A percentile compares a stretch with the other conserved stretches of the same genome.
phyloP scores from a whole-genome alignment of 1,284 basidiomycete genomes.

The Farysia itapuensis region DNA sequence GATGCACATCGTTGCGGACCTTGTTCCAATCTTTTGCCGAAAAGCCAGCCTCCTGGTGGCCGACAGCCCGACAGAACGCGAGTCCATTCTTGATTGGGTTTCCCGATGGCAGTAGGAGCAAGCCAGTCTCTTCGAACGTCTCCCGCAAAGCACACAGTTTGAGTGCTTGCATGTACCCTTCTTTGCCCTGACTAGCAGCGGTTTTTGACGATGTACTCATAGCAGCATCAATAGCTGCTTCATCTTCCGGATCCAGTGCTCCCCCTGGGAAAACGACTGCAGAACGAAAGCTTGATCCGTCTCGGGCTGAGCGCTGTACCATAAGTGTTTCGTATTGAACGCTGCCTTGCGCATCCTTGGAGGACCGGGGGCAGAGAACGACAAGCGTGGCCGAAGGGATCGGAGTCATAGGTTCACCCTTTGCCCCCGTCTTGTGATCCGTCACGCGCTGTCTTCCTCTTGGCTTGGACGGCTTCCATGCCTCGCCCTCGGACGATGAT shows the following conservation, averaged over 20 bases:
- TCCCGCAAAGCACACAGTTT: constrained; percentile 49
- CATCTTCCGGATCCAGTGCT: constrained; percentile 43
- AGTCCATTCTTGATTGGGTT: constrained; percentile 7
- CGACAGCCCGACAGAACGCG: constrained; percentile 42
- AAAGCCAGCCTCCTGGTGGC: constrained; percentile 43
- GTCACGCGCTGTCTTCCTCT: constrained; percentile 30
- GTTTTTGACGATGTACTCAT: not conserved
- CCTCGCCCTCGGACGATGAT: constrained; percentile 3
- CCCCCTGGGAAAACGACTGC: constrained; percentile 56
- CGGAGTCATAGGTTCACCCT: constrained; percentile 51
- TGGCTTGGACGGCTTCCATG: constrained; percentile 32
- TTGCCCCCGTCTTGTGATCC: constrained; percentile 42
- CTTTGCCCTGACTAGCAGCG: constrained; percentile 1
- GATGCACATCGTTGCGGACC: constrained; percentile 45
- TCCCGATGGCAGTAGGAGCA: constrained; percentile 40
- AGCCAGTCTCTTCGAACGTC: constrained; percentile 53
- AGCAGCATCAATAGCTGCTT: constrained; percentile 23
- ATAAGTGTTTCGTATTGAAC: constrained; percentile 39
- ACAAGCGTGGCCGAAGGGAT: constrained; percentile 49
- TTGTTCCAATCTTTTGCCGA: constrained; percentile 38
- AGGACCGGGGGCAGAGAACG: constrained; percentile 41
- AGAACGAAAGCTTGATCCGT: constrained; percentile 48
- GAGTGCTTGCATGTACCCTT: constrained; percentile 35
- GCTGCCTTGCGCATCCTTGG: not conserved
- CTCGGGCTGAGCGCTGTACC: constrained; percentile 44